A percentile compares a stretch with the other conserved stretches of the same genome.
These are phyloP conservation scores for Juncus effusus DNA, from an alignment of 176 grass and related monocot genomes.

Conservation along the genomic window DNA sequence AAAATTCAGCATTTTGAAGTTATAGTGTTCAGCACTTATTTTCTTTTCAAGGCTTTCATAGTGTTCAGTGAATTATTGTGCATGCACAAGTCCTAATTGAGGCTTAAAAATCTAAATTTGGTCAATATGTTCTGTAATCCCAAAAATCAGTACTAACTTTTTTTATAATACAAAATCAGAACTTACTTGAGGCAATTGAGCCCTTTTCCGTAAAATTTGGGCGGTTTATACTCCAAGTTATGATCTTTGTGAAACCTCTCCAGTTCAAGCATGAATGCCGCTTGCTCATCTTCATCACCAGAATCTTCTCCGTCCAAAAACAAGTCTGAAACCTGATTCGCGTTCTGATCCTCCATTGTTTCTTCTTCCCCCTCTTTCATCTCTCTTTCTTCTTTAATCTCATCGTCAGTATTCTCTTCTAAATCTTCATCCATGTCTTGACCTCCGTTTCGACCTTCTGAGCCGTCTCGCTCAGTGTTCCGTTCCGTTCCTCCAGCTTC, in stretches of 20 bases:
- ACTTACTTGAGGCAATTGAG: constrained; percentile 97
- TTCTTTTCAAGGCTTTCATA: background rate
- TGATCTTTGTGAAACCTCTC: constrained; percentile 81
- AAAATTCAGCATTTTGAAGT: too few relatives aligned
- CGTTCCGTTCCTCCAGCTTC: constrained; percentile 31
- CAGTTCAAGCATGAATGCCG: constrained; percentile 84
- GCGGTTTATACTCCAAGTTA: constrained; percentile 86
- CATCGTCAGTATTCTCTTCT: constrained; percentile 22
- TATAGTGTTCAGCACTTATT: background rate
- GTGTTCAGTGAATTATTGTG: too few relatives aligned
- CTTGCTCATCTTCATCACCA: constrained; percentile 87
- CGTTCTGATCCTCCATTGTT: constrained; percentile 39
- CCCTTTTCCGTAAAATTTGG: constrained; percentile 97
- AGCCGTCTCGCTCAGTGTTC: constrained; percentile 29
- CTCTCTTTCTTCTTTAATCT: constrained; percentile 8
- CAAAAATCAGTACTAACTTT: too few relatives aligned
- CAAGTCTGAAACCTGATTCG: constrained; percentile 36
- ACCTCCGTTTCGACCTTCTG: constrained; percentile 7
- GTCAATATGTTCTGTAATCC: too few relatives aligned
- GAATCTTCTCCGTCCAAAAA: constrained; percentile 90
- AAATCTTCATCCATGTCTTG: constrained; percentile 37
- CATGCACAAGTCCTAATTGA: background rate
- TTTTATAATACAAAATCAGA: background rate
- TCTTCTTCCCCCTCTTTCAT: constrained; percentile 21
- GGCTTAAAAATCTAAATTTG: background rate